These are phyloP conservation scores for Puccinia triticina DNA, from an alignment of 1,284 basidiomycete species.

Conservation along the genomic window DNA sequence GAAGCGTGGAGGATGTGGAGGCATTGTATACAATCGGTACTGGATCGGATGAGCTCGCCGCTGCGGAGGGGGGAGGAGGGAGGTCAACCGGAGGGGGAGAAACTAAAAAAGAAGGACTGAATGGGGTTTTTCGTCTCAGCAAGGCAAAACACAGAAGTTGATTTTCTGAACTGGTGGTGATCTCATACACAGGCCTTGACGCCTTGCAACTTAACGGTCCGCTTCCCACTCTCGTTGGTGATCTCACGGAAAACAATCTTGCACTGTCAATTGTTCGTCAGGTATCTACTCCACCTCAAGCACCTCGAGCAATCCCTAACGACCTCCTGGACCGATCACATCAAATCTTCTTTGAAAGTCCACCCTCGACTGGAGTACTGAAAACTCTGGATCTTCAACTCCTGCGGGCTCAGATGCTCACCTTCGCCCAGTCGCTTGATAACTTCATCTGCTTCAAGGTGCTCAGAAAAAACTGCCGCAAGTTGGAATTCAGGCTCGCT, in stretches of 20 bases:
- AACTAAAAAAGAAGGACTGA: slow-evolving; percentile 42
- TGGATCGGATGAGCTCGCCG: slow-evolving; percentile 51
- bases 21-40: slow-evolving; percentile 60
- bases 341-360: slow-evolving; percentile 63
- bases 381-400: slow-evolving; percentile 80
- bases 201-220: slow-evolving; percentile 82
- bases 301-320: slow-evolving; percentile 80
- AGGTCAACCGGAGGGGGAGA: background rate
- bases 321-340: slow-evolving; percentile 88
- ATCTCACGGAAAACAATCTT: slow-evolving; percentile 91
- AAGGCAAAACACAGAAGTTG: slow-evolving; percentile 36
- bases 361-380: slow-evolving; percentile 73
- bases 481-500: slow-evolving; percentile 72
- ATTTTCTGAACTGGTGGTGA: background rate
- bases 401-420: slow-evolving; percentile 83
- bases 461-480: slow-evolving; percentile 86
- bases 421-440: slow-evolving; percentile 86
- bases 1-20: slow-evolving; percentile 61
- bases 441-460: slow-evolving; percentile 90
- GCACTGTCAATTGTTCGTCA: slow-evolving; percentile 83
- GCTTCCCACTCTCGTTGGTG: slow-evolving; percentile 89
- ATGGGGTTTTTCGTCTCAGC: background rate
- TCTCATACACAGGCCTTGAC: slow-evolving; percentile 69
- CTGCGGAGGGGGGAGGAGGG: slow-evolving; percentile 17
- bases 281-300: slow-evolving; percentile 80